These are phyloP conservation scores for Volvox carteri DNA, from an alignment of 163 green algal genomes.

Conservation along the genomic window DNA sequence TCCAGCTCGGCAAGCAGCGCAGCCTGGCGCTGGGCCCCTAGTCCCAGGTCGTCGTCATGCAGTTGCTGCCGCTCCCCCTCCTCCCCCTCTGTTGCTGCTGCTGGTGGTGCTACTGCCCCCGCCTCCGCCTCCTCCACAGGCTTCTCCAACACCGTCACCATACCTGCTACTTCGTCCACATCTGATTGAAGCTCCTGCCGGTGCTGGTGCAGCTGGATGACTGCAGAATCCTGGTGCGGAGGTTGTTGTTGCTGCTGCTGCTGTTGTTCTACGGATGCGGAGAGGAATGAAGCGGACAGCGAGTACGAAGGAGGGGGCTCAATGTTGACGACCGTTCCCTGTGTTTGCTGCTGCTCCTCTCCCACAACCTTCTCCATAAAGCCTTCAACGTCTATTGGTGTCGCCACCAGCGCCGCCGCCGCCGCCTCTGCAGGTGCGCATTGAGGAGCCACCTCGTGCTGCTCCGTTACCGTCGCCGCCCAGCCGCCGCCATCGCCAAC, in stretches of 20 bases:
- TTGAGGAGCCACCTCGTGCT: background rate
- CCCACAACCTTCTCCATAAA: background rate
- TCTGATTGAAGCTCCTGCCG: too few relatives aligned
- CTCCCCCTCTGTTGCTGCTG: background rate
- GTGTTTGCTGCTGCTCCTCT: background rate
- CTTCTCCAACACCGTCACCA: too few relatives aligned
- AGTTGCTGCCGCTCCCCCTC: background rate
- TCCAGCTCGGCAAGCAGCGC: conserved; percentile 40
- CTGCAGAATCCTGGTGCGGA: background rate
- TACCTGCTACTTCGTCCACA: too few relatives aligned
- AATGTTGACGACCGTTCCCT: too few relatives aligned
- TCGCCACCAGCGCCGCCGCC: too few relatives aligned
- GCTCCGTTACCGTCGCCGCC: background rate
- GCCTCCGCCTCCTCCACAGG: background rate
- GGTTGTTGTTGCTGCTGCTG: background rate
- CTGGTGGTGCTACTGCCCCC: background rate
- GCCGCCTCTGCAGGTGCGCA: too few relatives aligned
- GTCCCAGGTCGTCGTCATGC: too few relatives aligned
- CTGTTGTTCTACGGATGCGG: background rate
- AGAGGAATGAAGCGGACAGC: too few relatives aligned
- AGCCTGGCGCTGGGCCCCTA: too few relatives aligned
- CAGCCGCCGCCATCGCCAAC: background rate
- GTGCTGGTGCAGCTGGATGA: too few relatives aligned
- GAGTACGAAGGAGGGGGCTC: too few relatives aligned
- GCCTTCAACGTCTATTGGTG: background rate